A percentile compares a stretch with the other conserved stretches of the same genome.
Conservation (phyloP, 2,329 filamentous ascomycete genomes). For the Falciphora oryzae region DNA sequence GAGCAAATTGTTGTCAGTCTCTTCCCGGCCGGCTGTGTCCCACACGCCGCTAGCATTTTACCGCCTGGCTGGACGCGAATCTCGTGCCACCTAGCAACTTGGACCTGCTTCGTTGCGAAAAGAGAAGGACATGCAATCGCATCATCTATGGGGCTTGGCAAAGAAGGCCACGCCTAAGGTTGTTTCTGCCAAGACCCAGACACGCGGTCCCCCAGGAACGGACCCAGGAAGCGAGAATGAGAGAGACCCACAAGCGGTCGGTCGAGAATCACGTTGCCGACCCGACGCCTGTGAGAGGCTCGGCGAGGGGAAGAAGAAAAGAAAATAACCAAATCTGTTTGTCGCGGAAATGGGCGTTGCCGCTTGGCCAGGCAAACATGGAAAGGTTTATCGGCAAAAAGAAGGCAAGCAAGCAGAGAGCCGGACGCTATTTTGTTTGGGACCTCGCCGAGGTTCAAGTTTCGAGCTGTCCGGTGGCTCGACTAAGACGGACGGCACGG, state of each 20-base stretch:
- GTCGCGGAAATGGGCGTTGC: not conserved
- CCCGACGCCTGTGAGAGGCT: slow-evolving; percentile 5
- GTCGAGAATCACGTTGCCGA: slow-evolving; percentile 2
- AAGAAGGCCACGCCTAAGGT: too few relatives aligned
- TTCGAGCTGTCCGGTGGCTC: not conserved
- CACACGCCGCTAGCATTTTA: not conserved
- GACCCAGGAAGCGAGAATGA: not conserved
- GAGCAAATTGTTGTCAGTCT: not conserved
- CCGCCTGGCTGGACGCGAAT: not conserved
- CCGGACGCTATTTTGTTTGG: too few relatives aligned
- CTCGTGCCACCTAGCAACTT: not conserved
- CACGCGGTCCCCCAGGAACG: slow-evolving; percentile 1
- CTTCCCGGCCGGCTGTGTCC: not conserved
- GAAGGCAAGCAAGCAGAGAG: not conserved
- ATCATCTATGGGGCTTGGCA: too few relatives aligned
- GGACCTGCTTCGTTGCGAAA: too few relatives aligned
- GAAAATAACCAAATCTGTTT: not conserved
- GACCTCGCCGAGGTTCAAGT: too few relatives aligned
- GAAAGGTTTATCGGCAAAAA: not conserved
- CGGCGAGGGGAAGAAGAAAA: not conserved
- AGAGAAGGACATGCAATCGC: too few relatives aligned
- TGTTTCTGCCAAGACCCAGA: not conserved
- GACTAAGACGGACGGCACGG: slow-evolving; percentile 5
- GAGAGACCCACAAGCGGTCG: too few relatives aligned
- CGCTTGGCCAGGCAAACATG: not conserved